Base-by-base conservation (phyloP, 768 basidiomycete species). In the Favolaschia claudopus region DNA sequence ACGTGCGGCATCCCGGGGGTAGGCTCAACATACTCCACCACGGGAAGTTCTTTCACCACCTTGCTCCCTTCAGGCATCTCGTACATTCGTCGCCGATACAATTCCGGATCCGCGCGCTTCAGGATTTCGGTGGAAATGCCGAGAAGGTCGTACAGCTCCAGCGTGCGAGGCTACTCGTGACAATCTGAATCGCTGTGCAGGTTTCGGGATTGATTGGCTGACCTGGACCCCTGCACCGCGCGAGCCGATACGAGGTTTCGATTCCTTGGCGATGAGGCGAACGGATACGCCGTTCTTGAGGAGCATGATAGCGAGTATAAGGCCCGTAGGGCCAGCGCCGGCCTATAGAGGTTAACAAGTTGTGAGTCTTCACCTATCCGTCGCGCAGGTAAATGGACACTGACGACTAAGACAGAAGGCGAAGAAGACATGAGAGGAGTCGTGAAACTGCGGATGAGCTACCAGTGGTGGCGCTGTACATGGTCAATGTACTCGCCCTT, bases 301-400 rank as follows among this genome's bases (percentile, higher is more conserved):
- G 13, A 78, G 69, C 3, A 65, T 57, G 14, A 75, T 62, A 4
- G 76, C 77, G 25, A 67, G 60, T 32, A 72, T 64, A 12, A 77
- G 67, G 22, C 76, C 75, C 10, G 63, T 31, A 17, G 63, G 60
- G 14, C 63, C 63, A 7, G 63, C 65, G 24, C 64, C 58, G 31
- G 53, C 62, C 64, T 63, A 43, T 34, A n/a, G n/a, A n/a, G n/a
- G n/a, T n/a, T n/a, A n/a, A n/a, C n/a, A n/a, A n/a, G n/a, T n/a
- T n/a, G n/a, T n/a, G n/a, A n/a, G n/a, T n/a, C n/a, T n/a, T n/a
- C n/a, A n/a, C n/a, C n/a, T n/a, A n/a, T n/a, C n/a, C n/a, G n/a
- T n/a, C n/a, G n/a, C n/a, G n/a, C n/a, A n/a, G n/a, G n/a, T n/a
- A n/a, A n/a, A n/a, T n/a, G n/a, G n/a, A n/a, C n/a, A n/a, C n/a